Conservation (phyloP, 1,139 yeast genomes). For the Nadsonia starkeyi-henricii region DNA sequence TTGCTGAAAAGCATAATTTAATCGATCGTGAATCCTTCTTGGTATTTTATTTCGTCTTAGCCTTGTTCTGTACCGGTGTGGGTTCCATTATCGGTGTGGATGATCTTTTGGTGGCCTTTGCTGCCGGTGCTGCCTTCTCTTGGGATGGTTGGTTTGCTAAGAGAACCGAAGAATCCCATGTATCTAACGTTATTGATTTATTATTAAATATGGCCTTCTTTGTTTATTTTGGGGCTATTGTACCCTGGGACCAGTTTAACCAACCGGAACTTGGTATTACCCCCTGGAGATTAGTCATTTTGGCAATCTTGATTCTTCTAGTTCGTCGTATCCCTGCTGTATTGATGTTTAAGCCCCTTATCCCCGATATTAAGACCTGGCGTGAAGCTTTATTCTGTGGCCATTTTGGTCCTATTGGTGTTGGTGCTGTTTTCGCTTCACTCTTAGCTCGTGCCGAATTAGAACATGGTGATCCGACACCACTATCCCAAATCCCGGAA, state of each 20-base stretch:
- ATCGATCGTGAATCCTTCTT: slow-evolving; percentile 91
- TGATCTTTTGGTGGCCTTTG: slow-evolving; percentile 81
- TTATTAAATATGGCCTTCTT: slow-evolving; percentile 64
- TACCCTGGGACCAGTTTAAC: slow-evolving; percentile 86
- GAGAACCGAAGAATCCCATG: slow-evolving; percentile 82
- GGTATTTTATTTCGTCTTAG: slow-evolving; percentile 76
- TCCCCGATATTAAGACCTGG: slow-evolving; percentile 92
- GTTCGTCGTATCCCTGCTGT: slow-evolving; percentile 85
- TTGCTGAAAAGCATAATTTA: slow-evolving; percentile 58
- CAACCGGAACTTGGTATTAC: slow-evolving; percentile 48
- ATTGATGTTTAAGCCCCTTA: slow-evolving; percentile 56
- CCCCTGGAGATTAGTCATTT: slow-evolving; percentile 71
- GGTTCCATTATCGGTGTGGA: slow-evolving; percentile 89
- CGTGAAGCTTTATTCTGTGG: slow-evolving; percentile 93
- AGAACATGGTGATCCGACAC: slow-evolving; percentile 54
- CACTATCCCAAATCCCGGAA: slow-evolving; percentile 36
- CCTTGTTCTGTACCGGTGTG: slow-evolving; percentile 82
- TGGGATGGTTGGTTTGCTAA: slow-evolving; percentile 93
- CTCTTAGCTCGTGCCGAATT: slow-evolving; percentile 71
- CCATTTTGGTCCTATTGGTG: slow-evolving; percentile 97
- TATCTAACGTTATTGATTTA: slow-evolving; percentile 83
- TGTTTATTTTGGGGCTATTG: slow-evolving; percentile 85
- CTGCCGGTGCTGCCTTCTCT: slow-evolving; percentile 92
- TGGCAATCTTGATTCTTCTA: slow-evolving; percentile 73
- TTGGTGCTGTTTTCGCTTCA: slow-evolving; percentile 88